Percentiles rank a stretch among this genome's conserved stretches.
These are phyloP conservation scores for Neopestalotiopsis rosae DNA, from an alignment of 2,329 filamentous ascomycete species.

Conservation along the genomic window DNA sequence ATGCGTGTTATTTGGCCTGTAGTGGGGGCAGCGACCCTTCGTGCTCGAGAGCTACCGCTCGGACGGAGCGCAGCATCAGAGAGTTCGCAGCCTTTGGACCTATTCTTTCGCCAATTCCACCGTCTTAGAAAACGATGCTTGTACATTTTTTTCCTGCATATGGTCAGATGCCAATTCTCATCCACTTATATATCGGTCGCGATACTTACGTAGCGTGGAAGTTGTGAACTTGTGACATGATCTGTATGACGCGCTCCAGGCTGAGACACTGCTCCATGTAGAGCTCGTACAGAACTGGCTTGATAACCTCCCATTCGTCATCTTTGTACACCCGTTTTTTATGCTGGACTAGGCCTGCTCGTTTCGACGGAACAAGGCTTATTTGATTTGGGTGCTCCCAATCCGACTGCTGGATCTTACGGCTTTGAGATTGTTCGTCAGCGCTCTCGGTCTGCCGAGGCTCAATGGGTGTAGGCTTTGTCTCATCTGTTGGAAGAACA, in stretches of 20 bases:
- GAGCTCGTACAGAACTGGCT: neutral
- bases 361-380: no score
- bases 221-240: neutral
- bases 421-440: no score
- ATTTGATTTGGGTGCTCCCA: no score
- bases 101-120: conserved; percentile 1
- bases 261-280: neutral
- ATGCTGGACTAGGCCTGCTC: no score
- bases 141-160: neutral
- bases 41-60: neutral
- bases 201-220: conserved; percentile 3
- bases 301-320: neutral
- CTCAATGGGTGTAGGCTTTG: no score
- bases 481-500: no score
- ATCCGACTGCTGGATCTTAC: no score
- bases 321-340: neutral
- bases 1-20: neutral
- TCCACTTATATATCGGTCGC: neutral
- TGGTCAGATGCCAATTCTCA: neutral
- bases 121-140: neutral
- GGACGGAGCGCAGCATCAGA: neutral
- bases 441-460: no score
- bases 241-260: neutral
- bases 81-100: neutral
- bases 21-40: neutral